Evolutionary conservation across 495 filamentous ascomycete genomes (phyloP), one percentile per base, ranked within the genome.

Genomic region (Ascobolus immersus): DNA sequence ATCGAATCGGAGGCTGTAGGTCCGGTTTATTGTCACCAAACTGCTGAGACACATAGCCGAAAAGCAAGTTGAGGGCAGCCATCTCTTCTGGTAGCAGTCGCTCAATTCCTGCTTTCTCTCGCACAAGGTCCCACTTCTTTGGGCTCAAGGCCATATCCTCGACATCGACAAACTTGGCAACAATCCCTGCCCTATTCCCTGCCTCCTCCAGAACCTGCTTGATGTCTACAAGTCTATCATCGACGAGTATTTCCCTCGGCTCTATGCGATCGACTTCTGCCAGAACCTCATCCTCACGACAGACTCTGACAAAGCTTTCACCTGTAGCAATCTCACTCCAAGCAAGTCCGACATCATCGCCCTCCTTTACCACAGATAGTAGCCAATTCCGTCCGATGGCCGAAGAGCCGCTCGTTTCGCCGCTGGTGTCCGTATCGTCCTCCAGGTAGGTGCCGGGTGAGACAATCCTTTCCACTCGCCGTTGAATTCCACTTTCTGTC

Each of bases 311-410:
- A 44, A 68, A 86, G 51, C 93, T 93, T 44, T 77, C 71, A 2
- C 86, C 89, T 4, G 86, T 99, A 19, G 84, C 91, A 6, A 94
- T 55, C 52, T 99, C 86, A 22, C 92, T 52, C 86, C 86, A 99
- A 17, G 89, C 76, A 24, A 99, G 54, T 7, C 89, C 89, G 38
- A 89, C 24, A 27, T 43, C 35, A 0, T n/a, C 39, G 6, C 12
- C 14, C 17, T 4, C 20, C 13, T 15, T 26, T 24, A 45, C 45
- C 12, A 54, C 37, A n/a, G 44, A n/a, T n/a, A n/a, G n/a, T n/a
- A n/a, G n/a, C n/a, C n/a, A n/a, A n/a, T n/a, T n/a, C n/a, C n/a
- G n/a, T n/a, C n/a, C n/a, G n/a, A n/a, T n/a, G n/a, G n/a, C n/a
- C n/a, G n/a, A n/a, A n/a, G n/a, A n/a, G n/a, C n/a, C n/a, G n/a